Conservation (phyloP, 164 flowering plant species). For the Nymphaea colorata region DNA sequence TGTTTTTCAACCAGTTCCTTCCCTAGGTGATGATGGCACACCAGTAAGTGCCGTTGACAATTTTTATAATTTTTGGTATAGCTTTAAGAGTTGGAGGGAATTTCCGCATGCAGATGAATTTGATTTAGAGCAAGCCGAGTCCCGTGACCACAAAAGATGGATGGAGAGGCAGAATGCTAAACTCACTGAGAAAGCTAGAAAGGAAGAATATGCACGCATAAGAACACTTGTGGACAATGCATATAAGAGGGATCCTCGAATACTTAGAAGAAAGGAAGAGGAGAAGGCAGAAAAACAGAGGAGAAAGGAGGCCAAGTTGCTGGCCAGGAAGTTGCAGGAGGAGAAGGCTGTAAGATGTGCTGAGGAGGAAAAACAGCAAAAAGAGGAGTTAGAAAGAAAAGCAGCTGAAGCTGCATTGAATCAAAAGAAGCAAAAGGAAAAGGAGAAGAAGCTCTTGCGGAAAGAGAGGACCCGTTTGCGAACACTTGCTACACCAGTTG, state of each 20-base stretch:
- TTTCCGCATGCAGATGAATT: slow-evolving; percentile 88
- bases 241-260: slow-evolving; percentile 77
- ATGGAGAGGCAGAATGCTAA: slow-evolving; percentile 97
- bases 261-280: slow-evolving; percentile 60
- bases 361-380: slow-evolving; percentile 60
- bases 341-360: slow-evolving; percentile 73
- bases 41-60: slow-evolving; percentile 54
- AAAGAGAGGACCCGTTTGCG: slow-evolving; percentile 78
- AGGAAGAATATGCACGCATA: slow-evolving; percentile 69
- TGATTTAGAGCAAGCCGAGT: slow-evolving; percentile 90
- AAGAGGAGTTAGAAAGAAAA: slow-evolving; percentile 58
- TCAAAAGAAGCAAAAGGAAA: slow-evolving; percentile 51
- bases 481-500: slow-evolving; percentile 38
- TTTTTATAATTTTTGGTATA: slow-evolving; percentile 79
- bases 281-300: slow-evolving; percentile 70
- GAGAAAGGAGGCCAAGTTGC: slow-evolving; percentile 62
- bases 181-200: slow-evolving; percentile 77
- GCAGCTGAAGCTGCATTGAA: slow-evolving; percentile 61
- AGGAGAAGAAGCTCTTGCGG: slow-evolving; percentile 66
- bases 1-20: slow-evolving; percentile 51
- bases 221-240: slow-evolving; percentile 88
- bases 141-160: slow-evolving; percentile 95
- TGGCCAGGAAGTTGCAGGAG: slow-evolving; percentile 73
- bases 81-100: slow-evolving; percentile 92
- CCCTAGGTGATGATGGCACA: slow-evolving; percentile 62